A percentile compares a stretch with the other conserved stretches of the same genome.
Conservation (phyloP, 768 basidiomycete genomes). For the Russula sp. region DNA sequence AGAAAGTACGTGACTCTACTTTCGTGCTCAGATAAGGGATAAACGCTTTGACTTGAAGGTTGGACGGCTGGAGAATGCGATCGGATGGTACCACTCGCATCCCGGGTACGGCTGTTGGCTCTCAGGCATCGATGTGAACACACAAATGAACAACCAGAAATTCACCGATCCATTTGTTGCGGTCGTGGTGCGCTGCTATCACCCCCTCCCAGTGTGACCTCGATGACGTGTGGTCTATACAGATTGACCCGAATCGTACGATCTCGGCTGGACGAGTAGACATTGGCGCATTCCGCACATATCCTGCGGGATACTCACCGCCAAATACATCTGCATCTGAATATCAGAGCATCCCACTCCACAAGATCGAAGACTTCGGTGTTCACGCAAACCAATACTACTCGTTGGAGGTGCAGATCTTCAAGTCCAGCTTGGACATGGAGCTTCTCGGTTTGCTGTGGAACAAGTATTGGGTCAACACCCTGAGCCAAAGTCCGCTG, state of each 20-base stretch:
- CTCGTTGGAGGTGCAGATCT: slow-evolving; percentile 87
- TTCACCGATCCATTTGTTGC: slow-evolving; percentile 96
- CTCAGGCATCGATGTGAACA: slow-evolving; percentile 97
- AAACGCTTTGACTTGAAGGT: slow-evolving; percentile 40
- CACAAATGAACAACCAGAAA: slow-evolving; percentile 91
- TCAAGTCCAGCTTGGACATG: slow-evolving; percentile 85
- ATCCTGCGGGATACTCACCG: slow-evolving; percentile 91
- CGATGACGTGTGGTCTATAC: background rate
- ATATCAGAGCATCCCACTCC: slow-evolving; percentile 93
- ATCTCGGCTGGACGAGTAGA: slow-evolving; percentile 98
- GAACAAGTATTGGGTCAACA: slow-evolving; percentile 99
- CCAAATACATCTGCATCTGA: slow-evolving; percentile 61
- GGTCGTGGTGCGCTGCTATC: slow-evolving; percentile 64
- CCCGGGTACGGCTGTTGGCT: slow-evolving; percentile 99
- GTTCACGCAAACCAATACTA: slow-evolving; percentile 98
- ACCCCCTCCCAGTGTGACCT: background rate
- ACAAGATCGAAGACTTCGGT: slow-evolving; percentile 98
- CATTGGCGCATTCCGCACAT: slow-evolving; percentile 97
- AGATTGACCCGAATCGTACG: slow-evolving; percentile 98
- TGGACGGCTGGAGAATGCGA: slow-evolving; percentile 75
- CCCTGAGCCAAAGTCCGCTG: slow-evolving; percentile 85
- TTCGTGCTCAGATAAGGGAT: background rate
- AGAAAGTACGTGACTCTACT: slow-evolving; percentile 46
- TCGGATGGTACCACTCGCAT: slow-evolving; percentile 99
- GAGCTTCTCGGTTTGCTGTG: slow-evolving; percentile 85